phyloP scores from a whole-genome alignment of 176 grass and related monocot species.

The Juncus effusus region DNA sequence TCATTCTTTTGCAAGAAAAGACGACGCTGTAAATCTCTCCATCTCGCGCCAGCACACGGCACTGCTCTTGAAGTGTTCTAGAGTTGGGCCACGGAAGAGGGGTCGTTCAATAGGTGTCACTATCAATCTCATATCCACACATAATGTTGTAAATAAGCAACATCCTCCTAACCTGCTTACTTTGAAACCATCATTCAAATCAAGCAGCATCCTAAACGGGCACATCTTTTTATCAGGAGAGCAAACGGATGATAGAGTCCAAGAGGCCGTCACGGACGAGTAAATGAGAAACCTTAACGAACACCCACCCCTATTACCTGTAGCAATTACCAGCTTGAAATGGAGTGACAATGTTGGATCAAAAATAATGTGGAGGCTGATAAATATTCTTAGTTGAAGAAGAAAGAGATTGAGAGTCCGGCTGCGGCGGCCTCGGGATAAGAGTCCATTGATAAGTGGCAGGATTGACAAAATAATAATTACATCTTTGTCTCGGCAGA shows the following conservation, averaged over 20 bases:
- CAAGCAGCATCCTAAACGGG: too few relatives aligned
- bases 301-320: neutral
- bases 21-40: neutral
- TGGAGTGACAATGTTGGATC: neutral
- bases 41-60: neutral
- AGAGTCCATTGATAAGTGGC: neutral
- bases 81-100: too few relatives aligned
- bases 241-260: neutral
- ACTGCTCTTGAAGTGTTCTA: neutral
- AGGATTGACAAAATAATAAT: neutral
- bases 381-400: too few relatives aligned
- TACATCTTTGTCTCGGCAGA: neutral
- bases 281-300: neutral
- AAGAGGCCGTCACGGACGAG: neutral
- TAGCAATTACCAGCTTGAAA: neutral
- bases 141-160: neutral
- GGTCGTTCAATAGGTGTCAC: neutral
- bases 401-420: too few relatives aligned
- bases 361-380: neutral
- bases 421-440: neutral
- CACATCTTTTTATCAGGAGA: neutral
- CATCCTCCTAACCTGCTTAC: neutral
- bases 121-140: constrained; percentile 8
- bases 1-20: neutral
- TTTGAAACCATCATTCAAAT: too few relatives aligned